Evolutionary conservation across 768 basidiomycete genomes (phyloP).

Genomic region (Hygrophoropsis aurantiaca): DNA sequence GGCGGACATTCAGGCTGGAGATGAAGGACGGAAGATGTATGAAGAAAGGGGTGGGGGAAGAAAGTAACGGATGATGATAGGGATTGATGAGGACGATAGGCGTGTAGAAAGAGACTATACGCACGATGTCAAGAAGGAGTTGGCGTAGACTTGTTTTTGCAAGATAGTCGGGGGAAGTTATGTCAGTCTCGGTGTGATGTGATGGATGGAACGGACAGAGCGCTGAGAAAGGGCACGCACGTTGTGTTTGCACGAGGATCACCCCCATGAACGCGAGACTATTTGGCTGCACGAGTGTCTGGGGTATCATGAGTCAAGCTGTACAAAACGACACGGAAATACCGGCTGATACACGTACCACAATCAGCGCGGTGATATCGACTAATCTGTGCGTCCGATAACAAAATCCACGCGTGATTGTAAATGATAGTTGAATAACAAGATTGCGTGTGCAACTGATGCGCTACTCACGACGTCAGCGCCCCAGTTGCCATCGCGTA

Average conservation of each 20-base stretch:
- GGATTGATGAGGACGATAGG: not conserved
- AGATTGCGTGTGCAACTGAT: too few relatives aligned
- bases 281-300: conserved; percentile 20
- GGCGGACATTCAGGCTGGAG: conserved; percentile 24
- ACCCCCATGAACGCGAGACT: conserved; percentile 17
- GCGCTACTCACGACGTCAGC: conserved; percentile 19
- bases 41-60: too few relatives aligned
- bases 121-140: conserved; percentile 29
- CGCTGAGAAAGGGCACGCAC: conserved; percentile 12
- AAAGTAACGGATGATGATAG: not conserved
- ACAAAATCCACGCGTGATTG: not conserved
- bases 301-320: not conserved
- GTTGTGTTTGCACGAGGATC: conserved; percentile 23
- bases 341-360: conserved; percentile 11
- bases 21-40: not conserved
- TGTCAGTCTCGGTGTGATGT: not conserved
- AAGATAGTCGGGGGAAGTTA: too few relatives aligned
- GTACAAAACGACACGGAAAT: too few relatives aligned
- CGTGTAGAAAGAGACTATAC: conserved; percentile 1
- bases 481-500: conserved; percentile 27
- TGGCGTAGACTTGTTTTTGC: conserved; percentile 23
- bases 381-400: conserved; percentile 12
- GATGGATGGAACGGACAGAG: not conserved
- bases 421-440: too few relatives aligned
- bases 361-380: conserved; percentile 22